phyloP scores from a whole-genome alignment of 163 green algal species.

The Coccomyxa subellipsoidea region DNA sequence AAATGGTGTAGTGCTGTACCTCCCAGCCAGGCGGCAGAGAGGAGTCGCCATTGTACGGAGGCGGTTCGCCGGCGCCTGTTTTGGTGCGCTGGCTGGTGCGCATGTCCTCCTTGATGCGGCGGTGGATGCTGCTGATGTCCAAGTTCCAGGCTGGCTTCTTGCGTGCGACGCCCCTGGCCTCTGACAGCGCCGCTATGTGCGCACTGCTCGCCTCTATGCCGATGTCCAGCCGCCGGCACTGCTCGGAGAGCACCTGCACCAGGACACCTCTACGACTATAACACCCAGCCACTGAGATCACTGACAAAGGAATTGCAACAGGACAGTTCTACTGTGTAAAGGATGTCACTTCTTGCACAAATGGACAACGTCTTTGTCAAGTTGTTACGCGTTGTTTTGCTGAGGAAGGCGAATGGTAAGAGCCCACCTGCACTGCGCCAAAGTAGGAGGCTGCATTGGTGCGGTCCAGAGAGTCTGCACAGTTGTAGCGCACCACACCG shows the following conservation, averaged over 20 bases:
- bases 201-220: slow-evolving; percentile 42
- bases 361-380: no score
- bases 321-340: no score
- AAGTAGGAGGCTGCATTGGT: slow-evolving; percentile 98
- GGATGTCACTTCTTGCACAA: no score
- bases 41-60: not conserved
- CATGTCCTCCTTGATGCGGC: slow-evolving; percentile 23
- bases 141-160: slow-evolving; percentile 14
- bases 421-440: slow-evolving; percentile 70
- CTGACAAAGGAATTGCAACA: no score
- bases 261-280: no score
- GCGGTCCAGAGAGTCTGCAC: slow-evolving; percentile 94
- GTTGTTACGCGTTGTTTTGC: no score
- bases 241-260: slow-evolving; percentile 74
- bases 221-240: slow-evolving; percentile 71
- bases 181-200: not conserved
- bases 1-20: slow-evolving; percentile 22
- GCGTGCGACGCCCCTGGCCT: slow-evolving; percentile 16
- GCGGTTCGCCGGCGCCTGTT: not conserved
- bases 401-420: no score
- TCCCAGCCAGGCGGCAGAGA: slow-evolving; percentile 85
- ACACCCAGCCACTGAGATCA: no score
- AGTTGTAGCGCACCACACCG: slow-evolving; percentile 96
- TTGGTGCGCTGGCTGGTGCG: slow-evolving; percentile 11
- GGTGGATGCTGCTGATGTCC: slow-evolving; percentile 35